Conservation (phyloP, 306 rosid genomes). For the Mimosa bimucronata region DNA sequence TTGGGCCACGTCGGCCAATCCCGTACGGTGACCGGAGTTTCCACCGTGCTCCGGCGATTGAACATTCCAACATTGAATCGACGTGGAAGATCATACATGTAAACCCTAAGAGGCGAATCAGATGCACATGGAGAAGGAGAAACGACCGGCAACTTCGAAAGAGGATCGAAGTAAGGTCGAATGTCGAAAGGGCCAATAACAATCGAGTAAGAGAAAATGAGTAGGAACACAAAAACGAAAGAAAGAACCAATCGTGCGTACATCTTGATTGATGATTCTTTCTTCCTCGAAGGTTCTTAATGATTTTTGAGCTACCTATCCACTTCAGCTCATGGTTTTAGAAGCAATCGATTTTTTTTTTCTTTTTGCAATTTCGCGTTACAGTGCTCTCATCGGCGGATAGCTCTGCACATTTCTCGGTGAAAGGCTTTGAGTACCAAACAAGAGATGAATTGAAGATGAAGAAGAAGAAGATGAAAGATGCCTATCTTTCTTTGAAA, state of each 20-base stretch:
- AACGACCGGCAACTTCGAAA: conserved; percentile 36
- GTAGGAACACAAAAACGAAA: conserved; percentile 52
- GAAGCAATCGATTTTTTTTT: background rate
- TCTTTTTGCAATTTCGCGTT: background rate
- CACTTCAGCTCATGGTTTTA: background rate
- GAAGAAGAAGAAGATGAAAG: background rate
- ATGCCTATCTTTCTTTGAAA: background rate
- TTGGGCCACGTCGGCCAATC: conserved; percentile 83
- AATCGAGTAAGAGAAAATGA: conserved; percentile 65
- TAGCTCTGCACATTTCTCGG: background rate
- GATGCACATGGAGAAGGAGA: conserved; percentile 43
- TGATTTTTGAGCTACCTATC: background rate
- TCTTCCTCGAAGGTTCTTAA: background rate
- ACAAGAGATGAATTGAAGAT: background rate
- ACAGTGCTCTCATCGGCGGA: background rate
- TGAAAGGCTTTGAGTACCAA: background rate
- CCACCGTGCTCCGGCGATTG: conserved; percentile 50
- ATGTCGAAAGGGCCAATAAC: conserved; percentile 64
- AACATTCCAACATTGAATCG: conserved; percentile 88
- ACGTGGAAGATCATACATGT: conserved; percentile 95
- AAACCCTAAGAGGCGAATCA: conserved; percentile 63
- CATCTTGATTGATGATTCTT: conserved; percentile 55
- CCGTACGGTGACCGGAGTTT: conserved; percentile 58
- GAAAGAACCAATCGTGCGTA: conserved; percentile 54
- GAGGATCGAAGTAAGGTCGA: conserved; percentile 75